Base-by-base conservation (phyloP, 108 stramenopile genomes). In the Fragilariopsis cylindrus region DNA sequence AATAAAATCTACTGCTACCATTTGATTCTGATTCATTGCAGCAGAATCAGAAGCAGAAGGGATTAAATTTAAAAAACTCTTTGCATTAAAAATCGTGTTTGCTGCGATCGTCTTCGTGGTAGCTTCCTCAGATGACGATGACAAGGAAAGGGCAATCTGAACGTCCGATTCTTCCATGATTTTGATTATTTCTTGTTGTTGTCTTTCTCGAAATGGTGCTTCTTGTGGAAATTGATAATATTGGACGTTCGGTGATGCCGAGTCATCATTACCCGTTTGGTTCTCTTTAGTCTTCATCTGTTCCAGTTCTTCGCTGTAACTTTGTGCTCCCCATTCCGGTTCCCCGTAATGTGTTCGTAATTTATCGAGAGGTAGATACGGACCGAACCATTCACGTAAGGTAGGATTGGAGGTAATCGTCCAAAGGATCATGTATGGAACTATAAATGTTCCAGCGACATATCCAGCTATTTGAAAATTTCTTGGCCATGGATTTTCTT, bases 401-500 rank as follows among this genome's bases (percentile, higher is more conserved):
- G 65, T 74, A 0, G 76, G 76, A 54, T 77, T 73, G 53, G 76
- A 76, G 0, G 75, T 65, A 53, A 70, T 74, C 39, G 62, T 65
- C 81, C 81, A 82, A 16, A 75, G 44, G 11, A 48, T 42, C 1
- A 48, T 72, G 72, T 82, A 82, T 3, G 81, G 81, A 19, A 77
- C 50, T 4, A 52, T 16, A 44, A 81, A 15, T 3, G 46, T 66
- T 3, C 70, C 72, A 13, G 75, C 75, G 3, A 55, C 60, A 47
- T 76, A 76, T 53, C 75, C 81, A 11, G 75, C 75, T 60, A 81
- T 76, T 42, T 70, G 75, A 47, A 76, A 16, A 41, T 69, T 70
- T 16, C 72, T 71, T 5, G 81, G 81, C 81, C 81, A 81, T 7
- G 81, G 81, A 54, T 76, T 76, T 58, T 72, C 67, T 40, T 40